These are phyloP conservation scores for Grigorovia transvaalensis DNA, from an alignment of 805 yeast species.

Conservation along the genomic window DNA sequence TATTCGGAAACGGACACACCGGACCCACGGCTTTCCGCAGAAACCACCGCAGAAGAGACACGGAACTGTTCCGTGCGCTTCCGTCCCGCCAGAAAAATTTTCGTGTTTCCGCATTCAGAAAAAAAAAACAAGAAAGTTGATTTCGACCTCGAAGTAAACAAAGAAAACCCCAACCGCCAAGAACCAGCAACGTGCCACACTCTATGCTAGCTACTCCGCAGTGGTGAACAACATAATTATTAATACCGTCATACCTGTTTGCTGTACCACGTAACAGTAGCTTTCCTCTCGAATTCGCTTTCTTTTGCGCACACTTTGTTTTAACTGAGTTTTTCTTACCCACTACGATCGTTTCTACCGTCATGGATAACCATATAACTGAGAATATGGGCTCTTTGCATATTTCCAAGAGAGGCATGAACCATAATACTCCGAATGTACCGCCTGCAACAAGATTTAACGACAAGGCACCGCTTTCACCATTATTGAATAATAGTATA, in stretches of 20 bases:
- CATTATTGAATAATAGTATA: conserved; percentile 11
- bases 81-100: not conserved
- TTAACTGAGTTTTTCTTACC: not conserved
- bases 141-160: not conserved
- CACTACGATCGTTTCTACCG: not conserved
- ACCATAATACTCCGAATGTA: not conserved
- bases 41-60: not conserved
- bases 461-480: not conserved
- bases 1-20: not conserved
- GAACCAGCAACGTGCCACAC: not conserved
- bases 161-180: not conserved
- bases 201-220: not conserved
- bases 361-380: not conserved
- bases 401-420: not conserved
- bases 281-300: not conserved
- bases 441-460: not conserved
- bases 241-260: not conserved
- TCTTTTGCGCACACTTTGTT: not conserved
- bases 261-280: not conserved
- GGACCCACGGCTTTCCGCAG: not conserved
- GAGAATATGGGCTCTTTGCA: not conserved
- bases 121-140: not conserved
- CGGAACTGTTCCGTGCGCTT: too few species aligned
- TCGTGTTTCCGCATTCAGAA: not conserved
- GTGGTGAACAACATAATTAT: not conserved